Conservation (phyloP, 768 basidiomycete species). For the Mycena vitilis region DNA sequence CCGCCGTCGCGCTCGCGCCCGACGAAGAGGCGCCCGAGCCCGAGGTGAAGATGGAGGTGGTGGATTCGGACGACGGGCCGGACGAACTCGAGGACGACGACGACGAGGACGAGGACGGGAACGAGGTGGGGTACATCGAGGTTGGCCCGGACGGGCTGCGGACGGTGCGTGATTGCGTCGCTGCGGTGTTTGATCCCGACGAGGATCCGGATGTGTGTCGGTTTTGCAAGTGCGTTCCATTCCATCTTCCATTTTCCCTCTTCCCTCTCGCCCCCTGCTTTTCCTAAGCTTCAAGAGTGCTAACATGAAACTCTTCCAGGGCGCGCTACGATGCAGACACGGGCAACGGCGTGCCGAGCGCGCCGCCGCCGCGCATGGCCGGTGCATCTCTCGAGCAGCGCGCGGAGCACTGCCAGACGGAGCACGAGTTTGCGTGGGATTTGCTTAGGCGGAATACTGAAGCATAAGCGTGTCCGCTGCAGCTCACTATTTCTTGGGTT, state of each 20-base stretch:
- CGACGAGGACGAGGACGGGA: constrained; percentile 48
- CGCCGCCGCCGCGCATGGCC: constrained; percentile 51
- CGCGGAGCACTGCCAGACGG: constrained; percentile 59
- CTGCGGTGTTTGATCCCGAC: constrained; percentile 52
- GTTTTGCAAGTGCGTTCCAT: constrained; percentile 61
- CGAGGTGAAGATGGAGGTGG: constrained; percentile 28
- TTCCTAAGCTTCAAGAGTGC: neutral
- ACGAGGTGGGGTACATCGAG: constrained; percentile 48
- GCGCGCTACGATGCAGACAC: constrained; percentile 48
- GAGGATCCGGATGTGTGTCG: constrained; percentile 46
- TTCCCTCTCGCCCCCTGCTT: neutral
- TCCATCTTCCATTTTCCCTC: constrained; percentile 34
- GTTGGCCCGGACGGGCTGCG: constrained; percentile 57
- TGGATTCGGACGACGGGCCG: constrained; percentile 15
- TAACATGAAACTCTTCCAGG: constrained; percentile 40
- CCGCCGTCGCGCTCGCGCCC: neutral
- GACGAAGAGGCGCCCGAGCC: constrained; percentile 2
- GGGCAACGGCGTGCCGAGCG: constrained; percentile 27
- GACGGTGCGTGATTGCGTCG: constrained; percentile 54
- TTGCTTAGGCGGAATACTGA: constrained; percentile 43
- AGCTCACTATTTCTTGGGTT: neutral
- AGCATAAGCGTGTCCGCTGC: too few species aligned
- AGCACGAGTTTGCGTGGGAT: constrained; percentile 65
- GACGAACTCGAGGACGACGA: constrained; percentile 21
- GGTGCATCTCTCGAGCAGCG: constrained; percentile 55